phyloP scores from a whole-genome alignment of 176 grass and related monocot genomes.

The Lolium rigidum region DNA sequence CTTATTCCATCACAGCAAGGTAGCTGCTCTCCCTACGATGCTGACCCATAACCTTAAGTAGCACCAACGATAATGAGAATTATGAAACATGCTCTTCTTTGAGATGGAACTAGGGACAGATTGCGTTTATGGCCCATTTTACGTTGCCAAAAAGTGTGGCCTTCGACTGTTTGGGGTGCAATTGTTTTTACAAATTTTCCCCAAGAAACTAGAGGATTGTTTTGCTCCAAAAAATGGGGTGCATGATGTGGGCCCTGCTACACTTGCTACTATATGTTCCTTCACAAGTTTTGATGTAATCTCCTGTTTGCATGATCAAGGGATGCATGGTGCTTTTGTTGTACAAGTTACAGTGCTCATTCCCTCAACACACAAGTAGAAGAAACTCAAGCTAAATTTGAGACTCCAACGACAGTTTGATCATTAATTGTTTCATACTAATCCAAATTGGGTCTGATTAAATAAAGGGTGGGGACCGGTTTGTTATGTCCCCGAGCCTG shows the following conservation, averaged over 20 bases:
- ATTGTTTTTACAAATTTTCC: not conserved
- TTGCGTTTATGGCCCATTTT: not conserved
- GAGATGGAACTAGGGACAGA: not conserved
- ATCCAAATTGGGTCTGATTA: too few relatives aligned
- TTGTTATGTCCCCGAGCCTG: too few relatives aligned
- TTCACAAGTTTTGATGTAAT: not conserved
- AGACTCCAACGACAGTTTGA: too few relatives aligned
- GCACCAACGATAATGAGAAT: not conserved
- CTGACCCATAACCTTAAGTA: constrained; percentile 51
- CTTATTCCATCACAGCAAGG: constrained; percentile 27
- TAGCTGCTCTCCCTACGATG: constrained; percentile 44
- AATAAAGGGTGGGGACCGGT: too few relatives aligned
- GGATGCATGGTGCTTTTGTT: not conserved
- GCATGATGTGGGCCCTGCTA: not conserved
- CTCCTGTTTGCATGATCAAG: not conserved
- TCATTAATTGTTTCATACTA: too few relatives aligned
- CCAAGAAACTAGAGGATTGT: not conserved
- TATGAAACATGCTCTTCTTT: not conserved
- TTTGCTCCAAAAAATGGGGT: not conserved
- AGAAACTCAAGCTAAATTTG: too few relatives aligned
- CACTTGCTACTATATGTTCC: not conserved
- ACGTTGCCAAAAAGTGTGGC: not conserved
- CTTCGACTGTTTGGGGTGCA: not conserved
- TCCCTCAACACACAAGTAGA: too few relatives aligned
- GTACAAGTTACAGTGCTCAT: not conserved